These are phyloP conservation scores for Kodamaea fukazawae DNA, from an alignment of 805 yeast genomes.

Conservation along the genomic window DNA sequence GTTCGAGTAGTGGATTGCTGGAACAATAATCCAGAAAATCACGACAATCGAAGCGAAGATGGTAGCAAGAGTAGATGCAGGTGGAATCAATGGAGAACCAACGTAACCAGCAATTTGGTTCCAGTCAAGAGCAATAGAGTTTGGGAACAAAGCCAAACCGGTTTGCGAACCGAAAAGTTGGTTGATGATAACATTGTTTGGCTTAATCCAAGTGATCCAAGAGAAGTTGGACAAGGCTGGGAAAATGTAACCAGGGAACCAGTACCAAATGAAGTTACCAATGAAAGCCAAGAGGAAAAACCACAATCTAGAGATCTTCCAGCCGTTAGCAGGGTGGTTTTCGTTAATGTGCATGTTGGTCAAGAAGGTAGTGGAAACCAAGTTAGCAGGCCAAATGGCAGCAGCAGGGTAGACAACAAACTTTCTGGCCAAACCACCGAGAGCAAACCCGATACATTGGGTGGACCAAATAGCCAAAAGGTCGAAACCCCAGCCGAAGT, in stretches of 20 bases:
- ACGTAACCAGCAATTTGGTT: slow-evolving; percentile 21
- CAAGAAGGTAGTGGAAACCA: slow-evolving; percentile 57
- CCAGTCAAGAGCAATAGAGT: slow-evolving; percentile 31
- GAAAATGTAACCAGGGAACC: slow-evolving; percentile 61
- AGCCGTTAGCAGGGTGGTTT: slow-evolving; percentile 55
- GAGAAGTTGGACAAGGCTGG: slow-evolving; percentile 59
- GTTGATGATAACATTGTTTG: slow-evolving; percentile 48
- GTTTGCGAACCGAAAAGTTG: slow-evolving; percentile 23
- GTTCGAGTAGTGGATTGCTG: slow-evolving; percentile 19
- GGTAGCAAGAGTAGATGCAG: slow-evolving; percentile 17
- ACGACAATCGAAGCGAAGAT: slow-evolving; percentile 17
- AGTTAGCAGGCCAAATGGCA: slow-evolving; percentile 67
- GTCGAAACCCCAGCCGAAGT: slow-evolving; percentile 53
- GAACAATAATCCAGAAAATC: slow-evolving; percentile 17
- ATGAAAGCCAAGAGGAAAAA: slow-evolving; percentile 15
- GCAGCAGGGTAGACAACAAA: slow-evolving; percentile 60
- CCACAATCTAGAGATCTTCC: slow-evolving; percentile 47
- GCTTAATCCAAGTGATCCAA: slow-evolving; percentile 66
- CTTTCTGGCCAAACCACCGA: slow-evolving; percentile 60
- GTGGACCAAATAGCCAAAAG: slow-evolving; percentile 51
- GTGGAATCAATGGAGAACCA: slow-evolving; percentile 19
- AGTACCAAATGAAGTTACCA: slow-evolving; percentile 20
- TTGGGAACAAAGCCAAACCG: slow-evolving; percentile 28
- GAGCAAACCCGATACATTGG: slow-evolving; percentile 63
- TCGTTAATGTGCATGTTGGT: slow-evolving; percentile 50